These are phyloP conservation scores for Juncus inflexus DNA, from an alignment of 176 grass and related monocot species.

Conservation along the genomic window DNA sequence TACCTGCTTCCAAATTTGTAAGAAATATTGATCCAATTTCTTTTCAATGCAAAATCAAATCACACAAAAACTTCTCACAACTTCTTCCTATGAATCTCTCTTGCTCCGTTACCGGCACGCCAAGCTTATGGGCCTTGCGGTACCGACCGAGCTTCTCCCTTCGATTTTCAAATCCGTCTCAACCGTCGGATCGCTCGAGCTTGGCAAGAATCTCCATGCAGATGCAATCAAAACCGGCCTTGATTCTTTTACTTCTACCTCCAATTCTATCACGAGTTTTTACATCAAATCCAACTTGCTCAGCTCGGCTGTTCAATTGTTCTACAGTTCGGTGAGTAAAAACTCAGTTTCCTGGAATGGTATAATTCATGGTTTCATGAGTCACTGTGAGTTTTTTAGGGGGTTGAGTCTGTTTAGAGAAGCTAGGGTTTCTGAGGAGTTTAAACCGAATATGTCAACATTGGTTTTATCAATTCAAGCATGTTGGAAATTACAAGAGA, in stretches of 20 bases:
- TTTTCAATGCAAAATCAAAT: neutral
- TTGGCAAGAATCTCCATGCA: slow-evolving; percentile 26
- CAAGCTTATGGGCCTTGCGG: neutral
- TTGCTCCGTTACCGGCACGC: neutral
- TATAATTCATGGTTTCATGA: slow-evolving; percentile 30
- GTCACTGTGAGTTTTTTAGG: neutral
- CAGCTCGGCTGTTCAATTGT: slow-evolving; percentile 13
- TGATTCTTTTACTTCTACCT: slow-evolving; percentile 14
- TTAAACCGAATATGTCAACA: slow-evolving; percentile 29
- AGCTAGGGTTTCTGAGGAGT: slow-evolving; percentile 6
- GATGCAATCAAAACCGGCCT: slow-evolving; percentile 31
- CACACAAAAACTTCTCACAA: neutral
- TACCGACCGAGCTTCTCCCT: slow-evolving; percentile 20
- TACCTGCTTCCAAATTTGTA: neutral
- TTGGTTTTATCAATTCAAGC: slow-evolving; percentile 28
- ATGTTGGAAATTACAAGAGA: slow-evolving; percentile 21
- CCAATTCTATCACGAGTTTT: slow-evolving; percentile 37
- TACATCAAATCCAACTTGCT: slow-evolving; percentile 24
- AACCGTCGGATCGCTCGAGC: neutral
- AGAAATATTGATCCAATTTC: neutral
- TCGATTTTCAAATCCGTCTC: slow-evolving; percentile 29
- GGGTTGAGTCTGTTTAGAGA: slow-evolving; percentile 3
- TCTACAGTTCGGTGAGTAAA: slow-evolving; percentile 14
- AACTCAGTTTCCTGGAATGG: slow-evolving; percentile 39
- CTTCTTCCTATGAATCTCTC: neutral